Conservation (phyloP, 768 basidiomycete species). For the Russula foetens region DNA sequence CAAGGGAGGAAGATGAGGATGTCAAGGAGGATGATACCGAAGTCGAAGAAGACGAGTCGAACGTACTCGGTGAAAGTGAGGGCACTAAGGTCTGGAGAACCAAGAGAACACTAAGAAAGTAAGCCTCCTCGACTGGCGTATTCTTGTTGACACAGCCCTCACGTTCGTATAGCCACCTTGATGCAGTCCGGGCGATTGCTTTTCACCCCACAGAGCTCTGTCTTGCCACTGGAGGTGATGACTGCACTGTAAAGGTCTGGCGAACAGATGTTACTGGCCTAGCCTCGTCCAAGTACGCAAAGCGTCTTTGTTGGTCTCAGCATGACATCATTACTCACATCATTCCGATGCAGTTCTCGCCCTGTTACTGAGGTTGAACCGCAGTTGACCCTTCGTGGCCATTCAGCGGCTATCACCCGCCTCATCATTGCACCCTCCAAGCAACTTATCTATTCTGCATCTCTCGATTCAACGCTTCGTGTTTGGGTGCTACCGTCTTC, state of each 20-base stretch:
- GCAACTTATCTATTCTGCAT: constrained; percentile 80
- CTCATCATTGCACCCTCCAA: constrained; percentile 72
- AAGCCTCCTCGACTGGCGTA: constrained; percentile 29
- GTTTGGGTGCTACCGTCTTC: constrained; percentile 78
- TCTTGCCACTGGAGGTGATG: constrained; percentile 91
- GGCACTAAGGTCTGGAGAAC: constrained; percentile 75
- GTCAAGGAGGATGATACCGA: constrained; percentile 64
- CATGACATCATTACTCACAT: constrained; percentile 4
- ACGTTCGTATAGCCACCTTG: constrained; percentile 62
- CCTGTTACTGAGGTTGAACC: constrained; percentile 86
- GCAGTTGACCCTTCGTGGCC: constrained; percentile 86
- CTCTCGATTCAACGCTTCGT: constrained; percentile 87
- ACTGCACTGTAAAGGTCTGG: constrained; percentile 96
- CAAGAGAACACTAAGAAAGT: constrained; percentile 85
- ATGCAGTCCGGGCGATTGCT: constrained; percentile 82
- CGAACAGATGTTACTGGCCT: constrained; percentile 71
- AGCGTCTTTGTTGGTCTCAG: constrained; percentile 8
- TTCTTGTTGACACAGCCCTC: constrained; percentile 3
- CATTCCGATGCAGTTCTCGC: constrained; percentile 35
- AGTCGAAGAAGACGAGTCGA: constrained; percentile 54
- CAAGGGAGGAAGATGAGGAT: constrained; percentile 55
- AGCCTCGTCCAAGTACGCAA: constrained; percentile 67
- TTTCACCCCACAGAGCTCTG: constrained; percentile 84
- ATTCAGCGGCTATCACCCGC: constrained; percentile 84
- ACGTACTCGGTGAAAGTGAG: constrained; percentile 58